A percentile compares a stretch with the other conserved stretches of the same genome.
phyloP scores from a whole-genome alignment of 2,329 filamentous ascomycete genomes.

The Exophiala xenobiotica region DNA sequence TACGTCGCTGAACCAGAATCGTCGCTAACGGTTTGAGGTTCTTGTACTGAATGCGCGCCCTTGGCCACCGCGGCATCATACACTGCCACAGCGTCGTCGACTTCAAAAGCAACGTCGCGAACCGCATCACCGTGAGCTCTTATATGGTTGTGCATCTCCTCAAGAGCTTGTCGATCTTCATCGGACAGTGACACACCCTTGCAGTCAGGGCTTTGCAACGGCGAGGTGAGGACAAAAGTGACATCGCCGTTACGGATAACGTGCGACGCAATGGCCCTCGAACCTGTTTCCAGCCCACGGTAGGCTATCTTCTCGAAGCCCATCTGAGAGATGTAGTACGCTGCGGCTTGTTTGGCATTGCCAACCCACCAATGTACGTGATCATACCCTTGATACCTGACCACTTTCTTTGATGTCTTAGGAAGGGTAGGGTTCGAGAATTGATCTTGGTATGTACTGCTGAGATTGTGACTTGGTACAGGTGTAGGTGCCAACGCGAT shows the following conservation, averaged over 20 bases:
- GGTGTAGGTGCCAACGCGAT: slow-evolving; percentile 21
- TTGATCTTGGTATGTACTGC: slow-evolving; percentile 6
- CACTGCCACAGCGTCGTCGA: slow-evolving; percentile 81
- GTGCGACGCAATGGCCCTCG: slow-evolving; percentile 75
- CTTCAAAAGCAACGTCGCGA: slow-evolving; percentile 93
- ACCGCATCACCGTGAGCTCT: slow-evolving; percentile 89
- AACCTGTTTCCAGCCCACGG: slow-evolving; percentile 83
- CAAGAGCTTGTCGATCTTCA: slow-evolving; percentile 65
- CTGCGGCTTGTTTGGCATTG: slow-evolving; percentile 91
- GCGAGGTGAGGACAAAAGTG: slow-evolving; percentile 80
- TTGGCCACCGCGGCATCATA: slow-evolving; percentile 68
- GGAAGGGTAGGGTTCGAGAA: slow-evolving; percentile 7
- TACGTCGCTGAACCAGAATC: slow-evolving; percentile 66
- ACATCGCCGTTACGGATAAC: slow-evolving; percentile 75
- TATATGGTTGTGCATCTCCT: slow-evolving; percentile 77
- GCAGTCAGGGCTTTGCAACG: slow-evolving; percentile 67
- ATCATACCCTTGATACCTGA: slow-evolving; percentile 75
- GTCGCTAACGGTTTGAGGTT: slow-evolving; percentile 60
- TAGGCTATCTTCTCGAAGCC: slow-evolving; percentile 83
- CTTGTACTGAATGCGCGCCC: slow-evolving; percentile 41
- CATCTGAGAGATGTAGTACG: slow-evolving; percentile 84
- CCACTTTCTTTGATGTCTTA: slow-evolving; percentile 15
- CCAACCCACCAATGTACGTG: slow-evolving; percentile 95
- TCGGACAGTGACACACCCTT: slow-evolving; percentile 46
- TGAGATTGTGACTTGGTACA: slow-evolving; percentile 13